Base-by-base conservation (phyloP, 768 basidiomycete genomes). In the Tylopilus subfusipes region DNA sequence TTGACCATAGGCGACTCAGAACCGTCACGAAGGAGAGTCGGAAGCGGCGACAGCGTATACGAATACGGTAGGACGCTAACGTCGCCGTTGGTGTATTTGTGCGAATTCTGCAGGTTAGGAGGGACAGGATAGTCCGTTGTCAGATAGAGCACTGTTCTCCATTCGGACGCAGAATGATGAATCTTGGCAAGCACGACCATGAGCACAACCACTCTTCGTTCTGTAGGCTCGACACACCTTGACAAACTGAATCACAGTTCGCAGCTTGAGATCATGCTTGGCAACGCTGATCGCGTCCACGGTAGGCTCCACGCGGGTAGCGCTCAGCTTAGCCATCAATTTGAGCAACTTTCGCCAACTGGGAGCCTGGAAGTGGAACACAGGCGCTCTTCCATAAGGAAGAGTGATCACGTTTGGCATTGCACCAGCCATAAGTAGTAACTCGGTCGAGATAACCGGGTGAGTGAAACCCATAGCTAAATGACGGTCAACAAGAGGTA, bases 121-220 rank as follows among this genome's bases (percentile, higher is more conserved):
- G 88, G 85, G 2, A 82, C 65, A 1, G 84, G 82, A 61, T 83
- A 75, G 62, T 93, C 90, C 50, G 89, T 80, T 1, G 86, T 85
- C 60, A 93, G 82, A 78, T 89, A 92, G 16, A 92, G 68, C 21
- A 92, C 73, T 11, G 84, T 84, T 50, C 85, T 79, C 90, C 90
- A 93, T 18, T 84, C 81, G 5, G 71, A 62, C 0, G 84, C 77
- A 19, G 75, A 63, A 36, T 78, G 81, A 61, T 86, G 82, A 10
- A 84, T 76, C 88, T 90, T 57, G 44, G 27, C 29, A 38, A 62
- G 30, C 27, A 43, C 19, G 12, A 18, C 13, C 27, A 42, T 57
- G 42, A 58, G 55, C 36, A 56, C 11, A 11, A 33, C 12, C 14
- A 0, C 11, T 47, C 25, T 33, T 36, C 48, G 21, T 45, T 13